Evolutionary conservation across 441 rosid species (phyloP), one percentile per base, ranked within the genome.

Genomic region (Pelargonium cotyledonis): DNA sequence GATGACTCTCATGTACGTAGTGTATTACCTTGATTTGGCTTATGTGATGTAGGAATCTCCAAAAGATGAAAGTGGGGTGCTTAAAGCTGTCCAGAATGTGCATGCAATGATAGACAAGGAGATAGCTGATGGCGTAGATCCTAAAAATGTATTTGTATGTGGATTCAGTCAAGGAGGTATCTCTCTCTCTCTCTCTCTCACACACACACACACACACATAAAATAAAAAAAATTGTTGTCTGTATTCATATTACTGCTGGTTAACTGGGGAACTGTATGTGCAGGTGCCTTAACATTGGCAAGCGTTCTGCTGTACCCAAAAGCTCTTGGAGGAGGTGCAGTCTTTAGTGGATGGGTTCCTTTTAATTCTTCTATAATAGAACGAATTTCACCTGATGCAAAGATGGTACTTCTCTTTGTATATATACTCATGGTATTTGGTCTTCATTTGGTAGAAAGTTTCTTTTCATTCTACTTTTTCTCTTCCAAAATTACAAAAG

Each of bases 111-210:
- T 92, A 66, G 89, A 92, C 78, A 81, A 80, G 74, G 92, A 85
- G 82, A 83, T 90, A 70, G 82, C 82, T 61, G 82, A 85, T 61
- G 93, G 96, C 61, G 75, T 75, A 3, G 81, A 73, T 76, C 89
- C 92, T 43, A 81, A 78, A 12, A 90, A 90, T 65, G 82, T 88
- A 65, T 88, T 82, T 73, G 84, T 92, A 15, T 92, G 96, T 67
- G 96, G 98, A 68, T 85, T 92, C 78, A 90, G 98, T 84, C 96
- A 92, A 90, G 98, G 93, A 87, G 96, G 95, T 86, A 65, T 65
- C 70, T 75, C 57, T 70, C 73, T 69, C 62, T 66, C 70, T 68
- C 72, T 72, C 65, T 68, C 67, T 11, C 69, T 0, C 47, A 2
- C 58, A 14, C 51, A 26, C 19, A n/a, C 21, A 47, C 63, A 63